A percentile compares a stretch with the other conserved stretches of the same genome.
Evolutionary conservation across 257 asterid species (phyloP).

Genomic region (Solanum ahanhuiri): DNA sequence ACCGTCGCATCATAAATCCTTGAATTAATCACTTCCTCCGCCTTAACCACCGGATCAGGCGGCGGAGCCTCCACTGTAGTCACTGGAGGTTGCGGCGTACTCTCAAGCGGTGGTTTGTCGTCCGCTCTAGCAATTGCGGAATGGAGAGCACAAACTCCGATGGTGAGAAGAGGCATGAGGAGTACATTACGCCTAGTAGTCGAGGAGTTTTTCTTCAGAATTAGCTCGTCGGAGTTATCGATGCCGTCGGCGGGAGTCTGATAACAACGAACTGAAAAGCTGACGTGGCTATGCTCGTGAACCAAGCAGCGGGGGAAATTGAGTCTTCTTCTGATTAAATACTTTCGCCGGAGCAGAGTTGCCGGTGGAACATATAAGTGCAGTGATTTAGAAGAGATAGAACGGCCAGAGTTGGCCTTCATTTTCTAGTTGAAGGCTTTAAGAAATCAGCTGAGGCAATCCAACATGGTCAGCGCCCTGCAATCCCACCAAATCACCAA

Average conservation of each 20-base stretch:
- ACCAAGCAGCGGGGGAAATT: constrained; percentile 8
- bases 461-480: neutral
- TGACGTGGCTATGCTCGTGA: constrained; percentile 20
- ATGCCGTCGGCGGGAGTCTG: constrained; percentile 2
- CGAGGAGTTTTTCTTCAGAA: neutral
- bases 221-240: constrained; percentile 9
- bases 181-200: constrained; percentile 51
- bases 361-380: neutral
- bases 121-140: constrained; percentile 70
- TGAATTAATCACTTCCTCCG: constrained; percentile 47
- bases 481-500: neutral
- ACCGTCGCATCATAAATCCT: constrained; percentile 78
- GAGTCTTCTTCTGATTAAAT: neutral
- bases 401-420: constrained; percentile 19
- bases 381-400: neutral
- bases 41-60: constrained; percentile 4
- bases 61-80: constrained; percentile 5
- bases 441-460: neutral
- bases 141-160: constrained; percentile 49
- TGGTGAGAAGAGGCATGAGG: constrained; percentile 40
- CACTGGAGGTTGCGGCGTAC: constrained; percentile 11
- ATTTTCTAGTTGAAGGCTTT: neutral
- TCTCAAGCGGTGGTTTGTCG: constrained; percentile 22
- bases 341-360: neutral
- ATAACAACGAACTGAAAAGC: constrained; percentile 22